phyloP scores from a whole-genome alignment of 192 early-diverging fungal genomes.

The Dispira simplex region DNA sequence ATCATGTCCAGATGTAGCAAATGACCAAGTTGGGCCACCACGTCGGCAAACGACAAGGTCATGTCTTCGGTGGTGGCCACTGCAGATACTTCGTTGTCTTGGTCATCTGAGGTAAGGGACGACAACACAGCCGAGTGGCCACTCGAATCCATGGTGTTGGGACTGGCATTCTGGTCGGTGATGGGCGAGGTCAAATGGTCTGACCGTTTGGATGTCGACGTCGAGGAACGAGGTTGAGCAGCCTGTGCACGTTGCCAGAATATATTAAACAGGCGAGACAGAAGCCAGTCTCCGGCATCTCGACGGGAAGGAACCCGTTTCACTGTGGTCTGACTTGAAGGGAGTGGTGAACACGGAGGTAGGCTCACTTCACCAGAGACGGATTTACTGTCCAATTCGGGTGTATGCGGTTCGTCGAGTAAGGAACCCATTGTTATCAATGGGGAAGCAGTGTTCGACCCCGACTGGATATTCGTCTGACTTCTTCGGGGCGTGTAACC shows the following conservation, averaged over 20 bases:
- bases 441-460: no score
- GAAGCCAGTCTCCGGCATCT: slow-evolving; percentile 10
- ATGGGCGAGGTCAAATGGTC: not conserved
- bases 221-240: not conserved
- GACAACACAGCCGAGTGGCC: slow-evolving; percentile 37
- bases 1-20: slow-evolving; percentile 64
- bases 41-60: slow-evolving; percentile 58
- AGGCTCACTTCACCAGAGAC: no score
- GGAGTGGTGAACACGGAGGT: no score
- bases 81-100: not conserved
- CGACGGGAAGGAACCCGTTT: not conserved
- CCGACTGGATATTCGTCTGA: no score
- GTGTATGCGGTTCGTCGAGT: no score
- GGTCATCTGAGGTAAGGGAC: slow-evolving; percentile 22
- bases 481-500: not conserved
- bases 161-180: not conserved
- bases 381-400: no score
- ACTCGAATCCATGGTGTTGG: slow-evolving; percentile 15
- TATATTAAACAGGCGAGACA: slow-evolving; percentile 4
- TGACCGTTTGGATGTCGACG: not conserved
- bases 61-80: slow-evolving; percentile 15
- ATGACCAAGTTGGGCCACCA: slow-evolving; percentile 59
- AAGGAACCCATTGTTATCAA: no score
- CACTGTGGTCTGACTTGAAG: not conserved
- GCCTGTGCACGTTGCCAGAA: not conserved